Percentiles rank a stretch among this genome's conserved stretches.
These are phyloP conservation scores for Heliosperma pusillum DNA, from an alignment of 148 eudicot species.

Conservation along the genomic window DNA sequence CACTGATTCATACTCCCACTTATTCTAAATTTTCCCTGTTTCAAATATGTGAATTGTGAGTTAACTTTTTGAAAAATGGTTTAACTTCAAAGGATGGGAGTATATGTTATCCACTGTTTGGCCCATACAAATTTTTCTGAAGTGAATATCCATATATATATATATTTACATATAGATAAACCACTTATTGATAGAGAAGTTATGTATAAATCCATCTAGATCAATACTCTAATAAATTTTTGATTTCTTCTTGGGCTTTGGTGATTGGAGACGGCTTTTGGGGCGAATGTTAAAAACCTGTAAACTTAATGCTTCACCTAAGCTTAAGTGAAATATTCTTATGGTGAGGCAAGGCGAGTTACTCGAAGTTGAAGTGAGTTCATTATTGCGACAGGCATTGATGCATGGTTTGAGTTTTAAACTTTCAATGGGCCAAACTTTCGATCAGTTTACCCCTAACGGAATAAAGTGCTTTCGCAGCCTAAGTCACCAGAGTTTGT, in stretches of 20 bases:
- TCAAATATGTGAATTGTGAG: no score
- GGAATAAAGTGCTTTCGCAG: no score
- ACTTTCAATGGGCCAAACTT: no score
- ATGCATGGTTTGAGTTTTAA: no score
- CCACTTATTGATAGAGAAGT: no score
- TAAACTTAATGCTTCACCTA: not conserved
- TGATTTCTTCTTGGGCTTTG: not conserved
- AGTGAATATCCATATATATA: not conserved
- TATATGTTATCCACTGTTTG: not conserved
- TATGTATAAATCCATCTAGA: not conserved
- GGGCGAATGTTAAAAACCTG: not conserved
- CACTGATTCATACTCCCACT: no score
- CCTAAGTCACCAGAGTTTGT: not conserved
- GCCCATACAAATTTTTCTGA: not conserved
- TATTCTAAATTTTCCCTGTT: no score
- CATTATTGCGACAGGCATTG: not conserved
- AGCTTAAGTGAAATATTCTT: not conserved
- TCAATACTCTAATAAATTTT: not conserved
- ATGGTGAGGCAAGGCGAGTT: constrained; percentile 1
- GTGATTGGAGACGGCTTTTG: not conserved
- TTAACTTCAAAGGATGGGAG: no score
- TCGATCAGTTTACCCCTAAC: no score
- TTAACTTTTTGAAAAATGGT: no score
- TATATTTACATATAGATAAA: no score
- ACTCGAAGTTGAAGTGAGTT: not conserved